Evolutionary conservation across 192 early-diverging fungal species (phyloP), one percentile per base, ranked within the genome.

Genomic region (Entophlyctis helioformis): DNA sequence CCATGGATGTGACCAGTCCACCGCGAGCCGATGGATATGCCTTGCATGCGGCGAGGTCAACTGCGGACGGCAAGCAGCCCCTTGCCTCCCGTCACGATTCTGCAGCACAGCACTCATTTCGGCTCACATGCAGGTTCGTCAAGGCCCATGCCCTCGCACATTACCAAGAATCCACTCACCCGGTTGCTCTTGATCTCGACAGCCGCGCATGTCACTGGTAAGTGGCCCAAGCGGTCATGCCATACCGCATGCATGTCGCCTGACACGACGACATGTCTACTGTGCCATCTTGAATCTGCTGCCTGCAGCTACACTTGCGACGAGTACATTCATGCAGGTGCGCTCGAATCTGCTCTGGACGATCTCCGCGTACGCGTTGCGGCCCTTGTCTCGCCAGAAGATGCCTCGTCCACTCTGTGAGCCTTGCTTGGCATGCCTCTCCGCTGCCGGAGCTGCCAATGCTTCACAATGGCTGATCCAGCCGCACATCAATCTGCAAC

Each of bases 301-400:
- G n/a, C n/a, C n/a, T 39, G 31, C 24, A 48, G 46, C 22, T 56
- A 56, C 31, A 18, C 39, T 18, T 56, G 54, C 32, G 54, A 56
- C 31, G 54, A 56, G n/a, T 56, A 50, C 27, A 26, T 46, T 10
- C 19, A 44, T 12, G 54, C 44, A 18, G 46, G 54, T 16, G 46
- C 19, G 12, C 39, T 33, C 9, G 54, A 56, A 23, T 20, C 13
- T n/a, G 46, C 34, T 5, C 36, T 56, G 26, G 47, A 56, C 10
- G 24, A n/a, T n/a, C 32, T 56, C 12, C 36, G 54, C 18, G 31
- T 12, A 36, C 25, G 16, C 1, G 21, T 56, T 13, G 45, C 20
- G 6, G 44, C 26, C 23, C 10, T 56, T 38, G 13, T 44, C 23
- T 20, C 54, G 21, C 34, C 34, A 7, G 25, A 28, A 20, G 54